Conservation (phyloP, 2,329 filamentous ascomycete species). For the Thermothelomyces thermophilus region DNA sequence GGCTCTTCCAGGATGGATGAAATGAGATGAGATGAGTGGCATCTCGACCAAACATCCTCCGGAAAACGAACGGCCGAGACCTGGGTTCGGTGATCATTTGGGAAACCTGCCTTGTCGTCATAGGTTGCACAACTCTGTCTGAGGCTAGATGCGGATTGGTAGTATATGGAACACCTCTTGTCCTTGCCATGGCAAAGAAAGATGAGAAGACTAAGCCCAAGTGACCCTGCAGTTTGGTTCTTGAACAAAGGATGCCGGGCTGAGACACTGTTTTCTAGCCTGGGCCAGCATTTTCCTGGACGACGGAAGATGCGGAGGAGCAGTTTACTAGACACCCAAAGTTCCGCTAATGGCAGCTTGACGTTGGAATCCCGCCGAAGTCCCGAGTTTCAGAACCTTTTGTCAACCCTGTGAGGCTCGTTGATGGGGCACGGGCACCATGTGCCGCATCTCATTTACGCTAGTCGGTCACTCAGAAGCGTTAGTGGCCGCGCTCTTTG, state of each 20-base stretch:
- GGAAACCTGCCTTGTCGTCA: background rate
- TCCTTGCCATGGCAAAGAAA: background rate
- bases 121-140: background rate
- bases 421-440: conserved; percentile 3
- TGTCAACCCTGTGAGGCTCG: background rate
- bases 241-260: too few relatives aligned
- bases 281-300: background rate
- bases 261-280: too few relatives aligned
- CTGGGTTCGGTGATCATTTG: background rate
- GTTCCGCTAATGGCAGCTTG: background rate
- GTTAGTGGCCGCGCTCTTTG: conserved; percentile 2
- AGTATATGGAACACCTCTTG: background rate
- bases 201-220: background rate
- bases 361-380: background rate
- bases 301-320: background rate
- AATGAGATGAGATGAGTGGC: background rate
- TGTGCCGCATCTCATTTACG: background rate
- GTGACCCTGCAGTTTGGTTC: background rate
- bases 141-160: background rate
- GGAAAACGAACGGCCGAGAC: background rate
- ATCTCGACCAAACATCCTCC: background rate
- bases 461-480: conserved; percentile 3
- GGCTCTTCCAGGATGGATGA: too few relatives aligned
- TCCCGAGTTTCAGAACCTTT: background rate
- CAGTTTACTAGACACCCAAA: background rate